Conservation (phyloP, 202 grass and related monocot species). For the Musa balbisiana region DNA sequence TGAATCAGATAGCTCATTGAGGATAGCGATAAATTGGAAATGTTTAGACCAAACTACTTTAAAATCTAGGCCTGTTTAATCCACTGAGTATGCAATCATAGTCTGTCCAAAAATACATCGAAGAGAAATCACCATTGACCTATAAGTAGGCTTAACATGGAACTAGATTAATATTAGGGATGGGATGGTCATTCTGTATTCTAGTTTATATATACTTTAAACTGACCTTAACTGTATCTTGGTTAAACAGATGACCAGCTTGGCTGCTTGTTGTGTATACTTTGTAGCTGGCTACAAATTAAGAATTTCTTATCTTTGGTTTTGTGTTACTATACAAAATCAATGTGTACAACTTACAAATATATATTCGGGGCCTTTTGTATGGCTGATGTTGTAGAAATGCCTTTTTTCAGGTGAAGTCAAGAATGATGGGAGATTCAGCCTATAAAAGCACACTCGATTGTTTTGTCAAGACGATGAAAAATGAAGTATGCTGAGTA, state of each 20-base stretch:
- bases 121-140: neutral
- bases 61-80: neutral
- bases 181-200: neutral
- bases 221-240: too few species aligned
- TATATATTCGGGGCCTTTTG: neutral
- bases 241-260: too few species aligned
- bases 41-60: too few species aligned
- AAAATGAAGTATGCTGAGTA: constrained; percentile 58
- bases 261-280: too few species aligned
- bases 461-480: constrained; percentile 81
- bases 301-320: neutral
- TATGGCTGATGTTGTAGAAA: neutral
- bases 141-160: neutral
- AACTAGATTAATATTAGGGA: neutral
- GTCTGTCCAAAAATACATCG: neutral
- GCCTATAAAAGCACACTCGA: constrained; percentile 76
- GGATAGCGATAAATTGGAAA: neutral
- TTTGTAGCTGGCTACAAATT: too few species aligned
- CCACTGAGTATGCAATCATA: neutral
- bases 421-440: constrained; percentile 97
- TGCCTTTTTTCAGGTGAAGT: constrained; percentile 61
- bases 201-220: neutral
- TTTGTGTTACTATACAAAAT: neutral
- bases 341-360: too few species aligned
- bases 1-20: neutral